Evolutionary conservation across 495 filamentous ascomycete species (phyloP).

Genomic region (Thermochaetoides thermophila): DNA sequence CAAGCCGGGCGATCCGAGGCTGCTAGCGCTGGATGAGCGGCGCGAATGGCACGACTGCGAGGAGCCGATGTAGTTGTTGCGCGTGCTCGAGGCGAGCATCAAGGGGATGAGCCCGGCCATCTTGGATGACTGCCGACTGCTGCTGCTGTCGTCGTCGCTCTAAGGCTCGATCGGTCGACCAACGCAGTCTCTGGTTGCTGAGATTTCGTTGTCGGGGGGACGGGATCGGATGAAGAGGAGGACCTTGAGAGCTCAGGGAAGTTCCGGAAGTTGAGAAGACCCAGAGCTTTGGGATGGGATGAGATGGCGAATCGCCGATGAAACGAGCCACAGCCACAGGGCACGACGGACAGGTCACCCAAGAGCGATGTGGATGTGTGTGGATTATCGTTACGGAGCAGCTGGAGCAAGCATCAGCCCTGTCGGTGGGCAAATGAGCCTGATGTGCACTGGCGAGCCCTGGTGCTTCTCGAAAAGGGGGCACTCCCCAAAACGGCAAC

Average conservation of each 20-base stretch:
- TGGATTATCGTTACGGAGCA: neutral
- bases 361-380: too few relatives aligned
- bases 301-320: too few relatives aligned
- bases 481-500: slow-evolving; percentile 4
- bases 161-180: slow-evolving; percentile 3
- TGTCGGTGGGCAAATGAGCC: slow-evolving; percentile 7
- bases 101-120: slow-evolving; percentile 16
- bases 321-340: slow-evolving; percentile 1
- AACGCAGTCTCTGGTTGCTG: slow-evolving; percentile 4
- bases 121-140: too few relatives aligned
- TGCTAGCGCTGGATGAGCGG: slow-evolving; percentile 1
- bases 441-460: too few relatives aligned
- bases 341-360: too few relatives aligned
- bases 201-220: slow-evolving; percentile 1
- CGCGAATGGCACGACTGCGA: neutral
- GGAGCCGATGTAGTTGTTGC: neutral
- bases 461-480: too few relatives aligned
- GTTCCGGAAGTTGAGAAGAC: too few relatives aligned
- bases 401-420: slow-evolving; percentile 7
- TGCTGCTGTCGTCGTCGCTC: too few relatives aligned
- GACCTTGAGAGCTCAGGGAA: neutral
- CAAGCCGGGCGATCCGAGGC: too few relatives aligned
- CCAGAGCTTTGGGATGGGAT: too few relatives aligned
- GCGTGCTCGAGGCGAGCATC: slow-evolving; percentile 17
- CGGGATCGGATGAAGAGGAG: neutral